Percentiles rank a stretch among this genome's conserved stretches.
Evolutionary conservation across 305 asterid genomes (phyloP).

Genomic region (Fraxinus greggii): DNA sequence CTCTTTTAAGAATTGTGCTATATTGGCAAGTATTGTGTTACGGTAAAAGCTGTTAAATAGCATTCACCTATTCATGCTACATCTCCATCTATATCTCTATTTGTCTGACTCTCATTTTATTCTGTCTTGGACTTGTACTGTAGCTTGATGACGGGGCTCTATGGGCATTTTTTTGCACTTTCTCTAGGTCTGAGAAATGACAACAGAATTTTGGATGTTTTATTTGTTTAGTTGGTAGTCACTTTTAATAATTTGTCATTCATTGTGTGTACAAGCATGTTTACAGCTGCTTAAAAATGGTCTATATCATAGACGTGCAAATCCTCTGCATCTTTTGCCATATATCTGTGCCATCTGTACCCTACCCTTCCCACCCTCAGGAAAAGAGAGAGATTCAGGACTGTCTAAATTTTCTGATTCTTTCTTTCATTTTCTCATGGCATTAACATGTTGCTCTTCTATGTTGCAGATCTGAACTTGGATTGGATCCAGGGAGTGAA

Average conservation of each 20-base stretch:
- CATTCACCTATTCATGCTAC: neutral
- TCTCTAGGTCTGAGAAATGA: neutral
- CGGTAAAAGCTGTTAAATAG: neutral
- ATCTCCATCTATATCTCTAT: neutral
- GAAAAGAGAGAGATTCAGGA: neutral
- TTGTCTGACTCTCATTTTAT: neutral
- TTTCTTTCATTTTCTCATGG: slow-evolving; percentile 4
- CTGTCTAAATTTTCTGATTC: neutral
- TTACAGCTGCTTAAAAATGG: neutral
- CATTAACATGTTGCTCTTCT: slow-evolving; percentile 18
- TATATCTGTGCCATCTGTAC: neutral
- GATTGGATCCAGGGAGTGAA: slow-evolving; percentile 73
- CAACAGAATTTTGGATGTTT: neutral
- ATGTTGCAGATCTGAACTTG: slow-evolving; percentile 86
- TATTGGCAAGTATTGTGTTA: neutral
- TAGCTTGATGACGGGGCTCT: neutral
- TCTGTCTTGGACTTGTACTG: neutral
- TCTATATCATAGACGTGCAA: neutral
- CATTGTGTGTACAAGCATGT: neutral
- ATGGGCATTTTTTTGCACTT: neutral
- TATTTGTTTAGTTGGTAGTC: neutral
- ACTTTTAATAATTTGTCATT: neutral
- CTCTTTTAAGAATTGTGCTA: neutral
- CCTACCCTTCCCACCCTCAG: neutral
- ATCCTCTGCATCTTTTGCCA: slow-evolving; percentile 1